Evolutionary conservation across 345 rosid genomes (phyloP), one percentile per base, ranked within the genome.

Genomic region (Clarkia xantiana): DNA sequence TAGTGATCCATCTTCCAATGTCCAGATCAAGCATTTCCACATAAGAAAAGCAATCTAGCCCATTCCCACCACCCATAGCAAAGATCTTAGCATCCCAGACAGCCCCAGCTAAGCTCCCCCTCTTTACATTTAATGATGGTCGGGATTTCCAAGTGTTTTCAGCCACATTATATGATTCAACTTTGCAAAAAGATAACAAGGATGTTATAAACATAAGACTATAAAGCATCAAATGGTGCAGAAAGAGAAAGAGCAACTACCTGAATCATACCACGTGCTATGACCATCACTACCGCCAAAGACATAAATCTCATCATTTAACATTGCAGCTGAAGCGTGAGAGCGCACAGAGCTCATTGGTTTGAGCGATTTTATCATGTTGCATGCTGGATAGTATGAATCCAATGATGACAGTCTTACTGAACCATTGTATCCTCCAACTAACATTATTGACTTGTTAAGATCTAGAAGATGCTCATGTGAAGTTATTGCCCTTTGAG

Each of bases 1-100:
- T 51, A 45, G 47, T 59, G 42, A 82, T 78, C 96, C 96, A 86
- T 56, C 45, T 70, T 44, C 84, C 90, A 4, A 80, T 54, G 60
- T 75, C 73, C 53, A 77, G 72, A 68, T 86, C 90, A 64, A 86
- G 76, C 82, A 83, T 80, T 71, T 83, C 96, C 51, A 86, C 94
- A 42, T 86, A 86, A 43, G 94, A 63, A 64, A 76, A 67, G 64
- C 58, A 53, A 19, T 41, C 60, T 36, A 7, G 47, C n/a, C 65
- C 76, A 60, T n/a, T n/a, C n/a, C n/a, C n/a, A n/a, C n/a, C 96
- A 25, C 94, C 96, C 22, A 80, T 51, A 43, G 84, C 82, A 70
- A 68, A 80, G 61, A 80, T 52, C 59, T 76, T 86, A 45, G 67
- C 71, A 44, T 69, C 47, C 53, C 68, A 54, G 25, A 78, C 14